These are phyloP conservation scores for Rhododendron henanense DNA, from an alignment of 148 eudicot genomes.

Conservation along the genomic window DNA sequence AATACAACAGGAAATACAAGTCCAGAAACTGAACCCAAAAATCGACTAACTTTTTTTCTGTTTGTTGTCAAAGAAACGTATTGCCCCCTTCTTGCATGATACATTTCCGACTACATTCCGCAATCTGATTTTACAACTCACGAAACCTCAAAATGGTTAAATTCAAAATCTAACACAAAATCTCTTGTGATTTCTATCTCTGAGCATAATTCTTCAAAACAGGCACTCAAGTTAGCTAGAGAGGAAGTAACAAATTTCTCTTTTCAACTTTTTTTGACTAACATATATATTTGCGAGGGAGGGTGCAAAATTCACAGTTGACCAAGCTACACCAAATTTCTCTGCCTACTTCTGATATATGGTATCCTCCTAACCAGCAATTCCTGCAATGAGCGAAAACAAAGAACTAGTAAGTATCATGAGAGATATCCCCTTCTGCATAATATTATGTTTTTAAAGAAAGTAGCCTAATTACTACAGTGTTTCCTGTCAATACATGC, in stretches of 20 bases:
- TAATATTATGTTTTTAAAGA: not conserved
- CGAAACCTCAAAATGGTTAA: conserved; percentile 18
- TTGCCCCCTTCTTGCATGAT: conserved; percentile 25
- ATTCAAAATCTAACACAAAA: conserved; percentile 21
- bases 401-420: not conserved
- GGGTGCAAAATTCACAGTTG: not conserved
- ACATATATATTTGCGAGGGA: not conserved
- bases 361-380: not conserved
- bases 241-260: conserved; percentile 3
- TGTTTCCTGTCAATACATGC: not conserved
- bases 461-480: not conserved
- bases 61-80: conserved; percentile 11
- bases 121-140: conserved; percentile 43
- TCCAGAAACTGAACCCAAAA: conserved; percentile 10
- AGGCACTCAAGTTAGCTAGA: conserved; percentile 17
- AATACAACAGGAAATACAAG: conserved; percentile 24
- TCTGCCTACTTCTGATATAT: not conserved
- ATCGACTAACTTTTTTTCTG: not conserved
- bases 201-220: conserved; percentile 19
- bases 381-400: not conserved
- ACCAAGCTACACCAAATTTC: not conserved
- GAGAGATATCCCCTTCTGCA: not conserved
- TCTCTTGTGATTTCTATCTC: conserved; percentile 29
- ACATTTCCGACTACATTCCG: conserved; percentile 38
- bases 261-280: not conserved